Base-by-base conservation (phyloP, 257 asterid species). In the Knoxia roxburghii region DNA sequence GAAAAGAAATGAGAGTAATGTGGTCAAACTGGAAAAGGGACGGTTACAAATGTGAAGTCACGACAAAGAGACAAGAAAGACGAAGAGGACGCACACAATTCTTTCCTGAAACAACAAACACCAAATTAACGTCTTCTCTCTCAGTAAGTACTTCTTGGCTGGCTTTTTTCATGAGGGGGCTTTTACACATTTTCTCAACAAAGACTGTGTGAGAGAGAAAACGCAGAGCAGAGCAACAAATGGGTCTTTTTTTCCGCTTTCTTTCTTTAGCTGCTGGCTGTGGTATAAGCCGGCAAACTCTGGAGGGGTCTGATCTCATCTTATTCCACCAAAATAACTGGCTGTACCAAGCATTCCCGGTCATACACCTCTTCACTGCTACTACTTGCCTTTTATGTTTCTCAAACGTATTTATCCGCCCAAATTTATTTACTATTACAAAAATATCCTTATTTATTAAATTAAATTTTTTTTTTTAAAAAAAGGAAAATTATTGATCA, bases 71-170 rank as follows among this genome's bases (percentile, higher is more conserved):
- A 6, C 26, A 58, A 58, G 45, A 58, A 18, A 58, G 45, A 33
- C 20, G 1, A n/a, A 33, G n/a, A 59, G 65, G 49, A 60, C 65
- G 49, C 65, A 60, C 65, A 60, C 65, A 60, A 35, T 60, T 60
- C 48, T 60, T 60, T n/a, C 65, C 39, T 55, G 46, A 58, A n/a
- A n/a, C n/a, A n/a, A n/a, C 9, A 4, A 43, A 30, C 33, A 68
- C 66, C 73, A 68, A 45, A n/a, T n/a, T n/a, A n/a, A 68, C 46
- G 46, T 43, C 54, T 17, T 5, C 14, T 18, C 30, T 55, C 11
- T 24, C 27, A n/a, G n/a, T n/a, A n/a, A n/a, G n/a, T n/a, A n/a
- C n/a, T n/a, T 1, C n/a, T 18, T 41, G 17, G 17, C 5, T 6
- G 21, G 15, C 41, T 26, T 7, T n/a, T n/a, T n/a, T n/a, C n/a